Conservation (phyloP, 73 alveolate genomes). For the Tetrahymena borealis region DNA sequence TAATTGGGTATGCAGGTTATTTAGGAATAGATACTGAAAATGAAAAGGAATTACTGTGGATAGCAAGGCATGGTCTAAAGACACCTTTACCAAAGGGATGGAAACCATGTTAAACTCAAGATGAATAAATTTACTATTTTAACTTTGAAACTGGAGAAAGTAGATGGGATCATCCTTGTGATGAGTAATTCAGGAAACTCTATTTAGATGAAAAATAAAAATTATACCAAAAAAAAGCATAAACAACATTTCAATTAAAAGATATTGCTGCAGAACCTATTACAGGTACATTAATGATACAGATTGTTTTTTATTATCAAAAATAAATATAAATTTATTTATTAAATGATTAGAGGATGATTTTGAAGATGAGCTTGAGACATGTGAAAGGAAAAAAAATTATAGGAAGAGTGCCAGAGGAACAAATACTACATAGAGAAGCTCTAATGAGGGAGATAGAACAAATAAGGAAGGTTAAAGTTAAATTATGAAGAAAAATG, state of each 20-base stretch:
- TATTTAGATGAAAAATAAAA: neutral
- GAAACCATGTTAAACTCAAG: neutral
- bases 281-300: neutral
- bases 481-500: neutral
- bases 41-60: constrained; percentile 13
- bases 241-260: neutral
- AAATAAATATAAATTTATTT: too few species aligned
- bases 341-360: neutral
- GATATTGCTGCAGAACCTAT: neutral
- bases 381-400: neutral
- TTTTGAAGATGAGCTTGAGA: neutral
- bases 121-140: neutral
- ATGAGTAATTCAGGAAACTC: neutral
- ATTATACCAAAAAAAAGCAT: neutral
- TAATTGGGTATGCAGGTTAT: constrained; percentile 8
- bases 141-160: neutral
- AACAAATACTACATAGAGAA: neutral
- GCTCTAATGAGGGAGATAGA: neutral
- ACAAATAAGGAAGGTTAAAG: neutral
- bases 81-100: constrained; percentile 33
- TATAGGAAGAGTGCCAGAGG: neutral
- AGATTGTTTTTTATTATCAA: too few species aligned
- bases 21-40: constrained; percentile 24
- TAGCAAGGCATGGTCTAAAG: constrained; percentile 14
- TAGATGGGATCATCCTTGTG: constrained; percentile 1